Conservation (phyloP, 2,329 filamentous ascomycete genomes). For the Aspergillus tanneri region DNA sequence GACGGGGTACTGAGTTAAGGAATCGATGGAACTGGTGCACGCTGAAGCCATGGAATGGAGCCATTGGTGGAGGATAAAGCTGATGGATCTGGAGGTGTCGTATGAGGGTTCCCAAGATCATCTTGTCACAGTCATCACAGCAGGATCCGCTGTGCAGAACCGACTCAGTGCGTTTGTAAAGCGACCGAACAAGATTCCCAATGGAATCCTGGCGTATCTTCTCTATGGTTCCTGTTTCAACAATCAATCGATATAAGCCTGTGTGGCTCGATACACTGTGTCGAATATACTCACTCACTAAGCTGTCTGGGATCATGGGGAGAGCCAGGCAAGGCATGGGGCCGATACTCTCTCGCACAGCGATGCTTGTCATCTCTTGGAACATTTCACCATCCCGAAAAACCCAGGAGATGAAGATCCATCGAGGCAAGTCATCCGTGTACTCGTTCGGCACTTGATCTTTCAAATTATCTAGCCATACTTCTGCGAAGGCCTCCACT, state of each 20-base stretch:
- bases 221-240: background rate
- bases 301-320: background rate
- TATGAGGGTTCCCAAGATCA: constrained; percentile 1
- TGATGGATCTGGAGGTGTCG: background rate
- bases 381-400: constrained; percentile 3
- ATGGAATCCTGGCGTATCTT: background rate
- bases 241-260: background rate
- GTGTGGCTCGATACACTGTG: background rate
- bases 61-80: constrained; percentile 5
- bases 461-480: constrained; percentile 40
- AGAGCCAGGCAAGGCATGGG: background rate
- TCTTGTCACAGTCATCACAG: constrained; percentile 3
- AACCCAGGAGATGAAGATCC: constrained; percentile 16
- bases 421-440: constrained; percentile 15
- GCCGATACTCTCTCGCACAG: background rate
- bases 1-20: background rate
- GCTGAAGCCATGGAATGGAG: background rate
- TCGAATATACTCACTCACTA: background rate
- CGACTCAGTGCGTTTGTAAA: constrained; percentile 1
- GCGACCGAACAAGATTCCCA: background rate
- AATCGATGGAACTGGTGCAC: background rate
- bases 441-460: background rate
- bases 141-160: background rate
- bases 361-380: constrained; percentile 1
- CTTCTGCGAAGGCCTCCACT: constrained; percentile 43